Base-by-base conservation (phyloP, 2,329 filamentous ascomycete species). In the Pseudogymnoascus sp. region DNA sequence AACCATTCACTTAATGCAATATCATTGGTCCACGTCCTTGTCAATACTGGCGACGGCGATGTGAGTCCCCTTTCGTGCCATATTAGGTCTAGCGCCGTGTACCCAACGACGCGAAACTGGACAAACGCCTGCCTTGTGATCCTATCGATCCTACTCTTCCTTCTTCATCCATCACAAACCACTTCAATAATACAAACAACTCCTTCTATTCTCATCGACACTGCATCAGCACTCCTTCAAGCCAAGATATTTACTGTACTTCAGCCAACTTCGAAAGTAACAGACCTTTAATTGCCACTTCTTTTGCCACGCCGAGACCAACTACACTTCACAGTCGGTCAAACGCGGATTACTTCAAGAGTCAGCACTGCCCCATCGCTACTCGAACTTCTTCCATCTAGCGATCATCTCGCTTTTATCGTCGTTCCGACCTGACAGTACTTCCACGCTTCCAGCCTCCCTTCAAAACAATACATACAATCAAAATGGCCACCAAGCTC, bases 401-500 rank as follows among this genome's bases (percentile, higher is more conserved):
- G 65, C 67, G 65, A 65, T 68, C 61, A 39, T 63, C 61, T 64
- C 54, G 60, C 63, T 65, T 68, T 62, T 65, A 61, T 64, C 62
- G 63, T 67, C 64, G 66, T 66, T 61, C 65, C 68, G 67, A 71
- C 70, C 68, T 70, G 66, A 69, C 69, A 65, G 64, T 67, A 59
- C 67, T 65, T 59, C 63, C 66, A 65, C 63, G 63, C 64, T 61
- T 63, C 65, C 61, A 47, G 61, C 57, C 61, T 61, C 63, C 65
- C 61, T 67, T 62, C 65, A 59, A 64, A 64, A 60, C 59, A 60
- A 58, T 59, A 61, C 11, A 21, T 47, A 50, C 63, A 63, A 61
- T 72, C 76, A 88, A 70, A 68, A 96, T 96, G 92, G 90, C 91
- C 81, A 88, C 85, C 80, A 97, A 97, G 81, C 89, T 99, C 73